Conservation (phyloP, 768 basidiomycete species). For the Hypholoma sublateritium region DNA sequence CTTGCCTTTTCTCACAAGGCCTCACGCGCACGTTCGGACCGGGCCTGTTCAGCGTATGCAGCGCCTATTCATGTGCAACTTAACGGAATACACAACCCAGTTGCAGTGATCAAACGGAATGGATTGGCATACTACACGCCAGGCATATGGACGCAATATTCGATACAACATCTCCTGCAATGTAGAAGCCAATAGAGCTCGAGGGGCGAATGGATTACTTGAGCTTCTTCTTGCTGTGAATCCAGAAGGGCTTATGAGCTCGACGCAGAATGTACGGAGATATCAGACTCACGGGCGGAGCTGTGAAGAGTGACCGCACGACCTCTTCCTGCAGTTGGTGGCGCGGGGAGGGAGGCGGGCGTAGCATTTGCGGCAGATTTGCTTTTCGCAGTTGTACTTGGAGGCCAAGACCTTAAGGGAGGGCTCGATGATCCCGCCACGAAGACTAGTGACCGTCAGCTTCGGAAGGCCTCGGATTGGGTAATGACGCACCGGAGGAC, state of each 20-base stretch:
- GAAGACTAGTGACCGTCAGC: slow-evolving; percentile 55
- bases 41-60: no score
- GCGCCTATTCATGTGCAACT: neutral
- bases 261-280: neutral
- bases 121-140: slow-evolving; percentile 7
- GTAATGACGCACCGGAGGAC: slow-evolving; percentile 76
- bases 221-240: slow-evolving; percentile 88
- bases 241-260: neutral
- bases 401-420: slow-evolving; percentile 95
- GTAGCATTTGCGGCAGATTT: slow-evolving; percentile 99
- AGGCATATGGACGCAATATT: slow-evolving; percentile 12
- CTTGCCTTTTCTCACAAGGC: no score
- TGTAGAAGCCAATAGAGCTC: slow-evolving; percentile 7
- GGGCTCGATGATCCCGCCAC: slow-evolving; percentile 99
- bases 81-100: neutral
- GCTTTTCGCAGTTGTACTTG: slow-evolving; percentile 99
- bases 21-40: no score
- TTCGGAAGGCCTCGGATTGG: neutral
- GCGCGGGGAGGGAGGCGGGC: slow-evolving; percentile 99
- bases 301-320: slow-evolving; percentile 87
- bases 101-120: slow-evolving; percentile 4
- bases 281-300: slow-evolving; percentile 77
- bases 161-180: slow-evolving; percentile 10
- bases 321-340: slow-evolving; percentile 97
- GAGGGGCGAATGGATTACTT: slow-evolving; percentile 57